Base-by-base conservation (phyloP, 306 rosid species). In the Leucaena leucocephala region DNA sequence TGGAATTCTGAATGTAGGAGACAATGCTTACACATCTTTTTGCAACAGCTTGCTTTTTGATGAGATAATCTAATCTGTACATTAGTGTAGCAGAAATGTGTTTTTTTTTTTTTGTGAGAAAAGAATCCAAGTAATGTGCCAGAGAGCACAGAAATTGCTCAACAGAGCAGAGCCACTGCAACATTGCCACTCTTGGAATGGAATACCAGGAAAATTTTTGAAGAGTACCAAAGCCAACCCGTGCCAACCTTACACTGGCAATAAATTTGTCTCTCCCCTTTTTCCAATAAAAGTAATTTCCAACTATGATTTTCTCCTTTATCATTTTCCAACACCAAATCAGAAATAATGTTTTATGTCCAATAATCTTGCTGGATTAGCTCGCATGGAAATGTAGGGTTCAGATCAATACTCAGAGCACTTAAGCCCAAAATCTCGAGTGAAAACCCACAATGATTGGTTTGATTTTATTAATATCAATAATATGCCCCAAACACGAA, bases 71-170 rank as follows among this genome's bases (percentile, higher is more conserved):
- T 13, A 13, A 13, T 46, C 52, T 4, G 52, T 36, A 36, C 39
- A 36, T 36, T 36, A 36, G 39, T 4, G 39, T 36, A 36, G 39
- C 39, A 54, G 59, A 10, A 54, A 17, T 54, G 48, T 44, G 48
- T n/a, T 54, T 4, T 17, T 6, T 10, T 33, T 71, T 71, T 15
- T 6, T 33, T 1, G 27, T 3, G 45, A 7, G 49, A 48, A 11
- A 49, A 40, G 68, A n/a, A 74, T 58, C 7, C 13, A 50, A 21
- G 68, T 50, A 75, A 75, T 40, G 40, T 57, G 55, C 42, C 62
- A 39, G 7, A 9, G 48, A 9, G 48, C 13, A 44, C 48, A 44
- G 13, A 44, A 44, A 44, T 44, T 44, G 8, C 48, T 44, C 48
- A 44, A 44, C 48, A 44, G 9, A 44, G 12, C 27, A 27, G 27